These are phyloP conservation scores for Microsporum audouinii DNA, from an alignment of 2,329 filamentous ascomycete genomes.

Conservation along the genomic window DNA sequence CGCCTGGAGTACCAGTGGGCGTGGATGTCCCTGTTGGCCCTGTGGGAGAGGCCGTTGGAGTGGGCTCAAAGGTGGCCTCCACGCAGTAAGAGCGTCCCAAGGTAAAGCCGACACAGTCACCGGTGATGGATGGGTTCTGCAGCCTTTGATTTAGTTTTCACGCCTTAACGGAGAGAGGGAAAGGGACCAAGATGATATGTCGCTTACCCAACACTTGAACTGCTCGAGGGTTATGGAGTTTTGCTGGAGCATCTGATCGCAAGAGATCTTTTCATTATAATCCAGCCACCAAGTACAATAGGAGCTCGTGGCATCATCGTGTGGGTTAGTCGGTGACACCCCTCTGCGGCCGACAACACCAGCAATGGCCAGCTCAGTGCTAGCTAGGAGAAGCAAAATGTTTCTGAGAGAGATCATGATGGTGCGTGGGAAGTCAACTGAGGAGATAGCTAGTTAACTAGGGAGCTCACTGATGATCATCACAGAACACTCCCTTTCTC, in stretches of 20 bases:
- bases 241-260: not conserved
- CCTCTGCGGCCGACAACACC: not conserved
- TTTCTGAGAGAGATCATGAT: not conserved
- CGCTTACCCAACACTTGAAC: constrained; percentile 2
- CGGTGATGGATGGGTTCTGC: constrained; percentile 2
- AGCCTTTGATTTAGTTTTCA: not conserved
- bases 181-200: not conserved
- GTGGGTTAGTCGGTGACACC: not conserved
- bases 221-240: not conserved
- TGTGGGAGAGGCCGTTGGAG: not conserved
- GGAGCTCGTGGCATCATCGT: not conserved
- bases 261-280: not conserved
- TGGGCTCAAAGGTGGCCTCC: not conserved
- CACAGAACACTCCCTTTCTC: too few species aligned
- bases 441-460: too few species aligned
- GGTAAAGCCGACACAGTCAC: not conserved
- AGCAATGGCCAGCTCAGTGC: not conserved
- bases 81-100: constrained; percentile 2
- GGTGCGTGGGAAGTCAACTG: not conserved
- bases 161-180: too few species aligned
- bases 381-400: not conserved
- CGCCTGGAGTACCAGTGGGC: not conserved
- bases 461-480: too few species aligned
- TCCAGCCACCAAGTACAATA: constrained; percentile 6
- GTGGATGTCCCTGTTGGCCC: not conserved